Conservation (phyloP, 192 early-diverging fungal species). For the Coemansia sp. region DNA sequence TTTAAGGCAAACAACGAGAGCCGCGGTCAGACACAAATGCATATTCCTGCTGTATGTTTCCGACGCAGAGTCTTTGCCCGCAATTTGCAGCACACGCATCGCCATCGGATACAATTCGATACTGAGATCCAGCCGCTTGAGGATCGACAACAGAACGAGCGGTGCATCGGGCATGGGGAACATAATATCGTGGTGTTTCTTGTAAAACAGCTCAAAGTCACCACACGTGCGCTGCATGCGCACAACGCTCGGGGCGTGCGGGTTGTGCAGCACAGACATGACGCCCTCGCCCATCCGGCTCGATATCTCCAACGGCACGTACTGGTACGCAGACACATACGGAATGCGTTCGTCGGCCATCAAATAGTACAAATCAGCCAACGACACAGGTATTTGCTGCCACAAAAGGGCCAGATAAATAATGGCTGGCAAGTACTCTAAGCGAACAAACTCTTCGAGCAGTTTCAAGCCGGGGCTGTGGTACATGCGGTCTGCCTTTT, state of each 20-base stretch:
- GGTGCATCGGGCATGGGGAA: slow-evolving; percentile 19
- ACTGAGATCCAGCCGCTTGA: slow-evolving; percentile 24
- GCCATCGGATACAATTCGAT: slow-evolving; percentile 29
- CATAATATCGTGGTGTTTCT: slow-evolving; percentile 16
- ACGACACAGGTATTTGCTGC: slow-evolving; percentile 27
- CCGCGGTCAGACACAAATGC: slow-evolving; percentile 8
- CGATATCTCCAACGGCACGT: slow-evolving; percentile 16
- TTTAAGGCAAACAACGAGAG: slow-evolving; percentile 36
- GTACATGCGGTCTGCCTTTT: background rate
- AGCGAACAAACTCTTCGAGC: slow-evolving; percentile 15
- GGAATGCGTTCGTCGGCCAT: slow-evolving; percentile 39
- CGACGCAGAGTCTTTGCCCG: background rate
- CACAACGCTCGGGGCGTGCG: slow-evolving; percentile 12
- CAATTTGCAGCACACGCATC: slow-evolving; percentile 23
- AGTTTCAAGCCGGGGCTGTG: background rate
- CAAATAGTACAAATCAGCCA: slow-evolving; percentile 31
- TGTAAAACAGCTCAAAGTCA: slow-evolving; percentile 22
- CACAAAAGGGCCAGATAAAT: slow-evolving; percentile 26
- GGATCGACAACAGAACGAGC: slow-evolving; percentile 16
- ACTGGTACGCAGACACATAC: slow-evolving; percentile 19
- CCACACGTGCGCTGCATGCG: slow-evolving; percentile 4
- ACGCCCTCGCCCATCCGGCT: slow-evolving; percentile 24
- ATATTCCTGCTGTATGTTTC: background rate
- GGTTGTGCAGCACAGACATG: slow-evolving; percentile 9
- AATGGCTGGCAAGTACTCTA: slow-evolving; percentile 41